These are phyloP conservation scores for Paracorniculantispora psalliotae DNA, from an alignment of 2,329 filamentous ascomycete species.

Conservation along the genomic window DNA sequence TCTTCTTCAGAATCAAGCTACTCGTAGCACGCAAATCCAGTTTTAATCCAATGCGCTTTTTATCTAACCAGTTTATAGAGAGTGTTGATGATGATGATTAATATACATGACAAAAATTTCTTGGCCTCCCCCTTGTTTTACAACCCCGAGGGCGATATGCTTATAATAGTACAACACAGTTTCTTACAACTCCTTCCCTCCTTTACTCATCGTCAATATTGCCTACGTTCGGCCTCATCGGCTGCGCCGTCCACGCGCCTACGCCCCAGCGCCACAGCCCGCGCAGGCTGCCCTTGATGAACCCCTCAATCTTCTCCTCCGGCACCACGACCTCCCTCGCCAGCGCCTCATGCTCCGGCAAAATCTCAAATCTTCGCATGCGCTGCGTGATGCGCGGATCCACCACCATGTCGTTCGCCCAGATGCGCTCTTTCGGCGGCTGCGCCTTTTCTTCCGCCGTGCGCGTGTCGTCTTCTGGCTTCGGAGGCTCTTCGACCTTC, in stretches of 20 bases:
- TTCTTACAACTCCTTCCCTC: too few relatives aligned
- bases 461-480: conserved; percentile 3
- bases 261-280: conserved; percentile 48
- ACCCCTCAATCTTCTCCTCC: conserved; percentile 65
- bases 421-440: conserved; percentile 62
- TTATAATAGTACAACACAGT: conserved; percentile 1
- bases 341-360: conserved; percentile 62
- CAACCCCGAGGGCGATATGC: neutral
- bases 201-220: conserved; percentile 26
- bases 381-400: conserved; percentile 70
- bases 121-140: neutral
- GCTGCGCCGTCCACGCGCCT: conserved; percentile 34
- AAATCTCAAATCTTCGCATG: conserved; percentile 75
- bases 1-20: too few relatives aligned
- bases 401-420: conserved; percentile 68
- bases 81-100: neutral
- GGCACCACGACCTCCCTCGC: conserved; percentile 58
- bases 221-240: conserved; percentile 37
- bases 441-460: conserved; percentile 41
- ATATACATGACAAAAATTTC: conserved; percentile 15
- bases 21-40: too few relatives aligned
- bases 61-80: neutral
- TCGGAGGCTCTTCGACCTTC: conserved; percentile 44
- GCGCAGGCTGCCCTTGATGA: conserved; percentile 57
- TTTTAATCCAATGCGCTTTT: too few relatives aligned